Percentiles rank a stretch among this genome's conserved stretches.
These are phyloP conservation scores for Plasmodium relictum DNA, from an alignment of 169 alveolate species.

Conservation along the genomic window DNA sequence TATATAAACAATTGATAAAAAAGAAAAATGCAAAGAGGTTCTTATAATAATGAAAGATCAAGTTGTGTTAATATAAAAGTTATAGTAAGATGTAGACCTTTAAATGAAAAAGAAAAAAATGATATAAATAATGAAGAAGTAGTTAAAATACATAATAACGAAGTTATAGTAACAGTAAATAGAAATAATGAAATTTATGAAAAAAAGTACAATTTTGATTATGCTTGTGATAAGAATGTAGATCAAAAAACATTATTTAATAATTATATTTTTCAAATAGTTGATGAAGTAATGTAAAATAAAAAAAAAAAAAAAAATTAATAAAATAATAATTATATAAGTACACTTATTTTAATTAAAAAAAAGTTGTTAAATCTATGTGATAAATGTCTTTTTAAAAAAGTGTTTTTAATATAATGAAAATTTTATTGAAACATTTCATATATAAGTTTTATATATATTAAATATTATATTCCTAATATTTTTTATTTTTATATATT, in stretches of 20 bases:
- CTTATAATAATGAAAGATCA: slow-evolving; percentile 59
- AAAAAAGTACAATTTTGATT: slow-evolving; percentile 74
- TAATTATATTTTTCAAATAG: slow-evolving; percentile 89
- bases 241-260: slow-evolving; percentile 79
- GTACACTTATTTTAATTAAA: too few species aligned
- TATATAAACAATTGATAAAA: not conserved
- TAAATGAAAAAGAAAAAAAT: slow-evolving; percentile 85
- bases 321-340: too few species aligned
- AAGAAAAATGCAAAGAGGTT: slow-evolving; percentile 45
- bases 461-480: too few species aligned
- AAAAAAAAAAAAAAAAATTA: too few species aligned
- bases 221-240: slow-evolving; percentile 73
- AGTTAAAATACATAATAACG: slow-evolving; percentile 78
- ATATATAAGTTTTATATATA: too few species aligned
- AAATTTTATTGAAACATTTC: too few species aligned
- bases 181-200: slow-evolving; percentile 77
- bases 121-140: slow-evolving; percentile 76
- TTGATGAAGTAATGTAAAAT: slow-evolving; percentile 85
- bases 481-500: too few species aligned
- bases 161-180: slow-evolving; percentile 77
- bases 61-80: slow-evolving; percentile 85
- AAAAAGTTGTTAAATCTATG: too few species aligned
- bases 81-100: slow-evolving; percentile 91
- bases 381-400: too few species aligned
- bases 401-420: too few species aligned